These are phyloP conservation scores for Sphenostylis stenocarpa DNA, from an alignment of 306 rosid genomes.

Conservation along the genomic window DNA sequence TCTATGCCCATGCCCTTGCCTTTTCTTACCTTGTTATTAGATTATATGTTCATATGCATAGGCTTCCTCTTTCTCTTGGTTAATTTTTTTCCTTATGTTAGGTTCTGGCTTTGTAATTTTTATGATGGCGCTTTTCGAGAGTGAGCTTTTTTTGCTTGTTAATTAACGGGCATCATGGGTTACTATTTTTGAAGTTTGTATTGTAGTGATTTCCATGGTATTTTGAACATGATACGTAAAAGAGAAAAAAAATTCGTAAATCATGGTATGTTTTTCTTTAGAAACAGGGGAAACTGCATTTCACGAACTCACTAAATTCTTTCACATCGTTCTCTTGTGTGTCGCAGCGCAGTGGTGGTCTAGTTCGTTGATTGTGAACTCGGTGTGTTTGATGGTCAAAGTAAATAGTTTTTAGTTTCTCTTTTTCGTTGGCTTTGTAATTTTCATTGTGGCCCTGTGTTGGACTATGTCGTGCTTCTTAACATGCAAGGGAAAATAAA, in stretches of 20 bases:
- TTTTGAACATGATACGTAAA: not conserved
- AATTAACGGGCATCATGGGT: not conserved
- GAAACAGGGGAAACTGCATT: not conserved
- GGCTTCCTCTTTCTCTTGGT: not conserved
- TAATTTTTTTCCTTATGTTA: not conserved
- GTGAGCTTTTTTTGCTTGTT: constrained; percentile 9
- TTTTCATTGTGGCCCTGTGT: not conserved
- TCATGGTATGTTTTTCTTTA: not conserved
- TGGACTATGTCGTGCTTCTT: too few relatives aligned
- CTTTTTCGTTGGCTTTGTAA: not conserved
- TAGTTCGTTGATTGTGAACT: not conserved
- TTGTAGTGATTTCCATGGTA: not conserved
- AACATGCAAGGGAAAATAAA: too few relatives aligned
- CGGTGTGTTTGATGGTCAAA: not conserved
- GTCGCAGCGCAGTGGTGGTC: not conserved
- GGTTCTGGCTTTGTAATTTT: constrained; percentile 26
- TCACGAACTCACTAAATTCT: not conserved
- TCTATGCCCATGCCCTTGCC: not conserved
- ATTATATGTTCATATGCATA: constrained; percentile 16
- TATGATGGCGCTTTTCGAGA: not conserved
- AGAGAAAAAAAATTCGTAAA: not conserved
- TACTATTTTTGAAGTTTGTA: constrained; percentile 2
- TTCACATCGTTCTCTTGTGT: not conserved
- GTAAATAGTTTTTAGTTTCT: not conserved
- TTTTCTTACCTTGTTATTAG: not conserved